Conservation (phyloP, 2,329 filamentous ascomycete genomes). For the Pseudogymnoascus sp. region DNA sequence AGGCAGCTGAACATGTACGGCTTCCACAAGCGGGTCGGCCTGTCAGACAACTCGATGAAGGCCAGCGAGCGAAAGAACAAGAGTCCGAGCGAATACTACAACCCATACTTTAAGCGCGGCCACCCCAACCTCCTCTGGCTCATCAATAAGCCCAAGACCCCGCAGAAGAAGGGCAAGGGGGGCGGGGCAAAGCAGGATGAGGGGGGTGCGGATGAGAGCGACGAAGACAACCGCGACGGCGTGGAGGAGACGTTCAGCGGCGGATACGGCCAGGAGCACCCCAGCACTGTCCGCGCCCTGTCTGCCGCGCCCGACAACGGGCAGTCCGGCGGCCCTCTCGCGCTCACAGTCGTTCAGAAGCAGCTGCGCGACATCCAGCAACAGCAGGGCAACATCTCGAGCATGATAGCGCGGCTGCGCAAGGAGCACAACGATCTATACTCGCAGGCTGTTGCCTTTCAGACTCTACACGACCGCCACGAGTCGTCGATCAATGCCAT, state of each 20-base stretch:
- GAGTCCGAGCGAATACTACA: slow-evolving; percentile 95
- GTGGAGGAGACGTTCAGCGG: slow-evolving; percentile 29
- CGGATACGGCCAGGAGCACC: slow-evolving; percentile 35
- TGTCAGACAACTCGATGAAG: slow-evolving; percentile 96
- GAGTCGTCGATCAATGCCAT: slow-evolving; percentile 99
- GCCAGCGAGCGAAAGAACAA: slow-evolving; percentile 96
- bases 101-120: slow-evolving; percentile 89
- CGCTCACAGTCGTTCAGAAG: slow-evolving; percentile 51
- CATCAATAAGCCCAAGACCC: slow-evolving; percentile 84
- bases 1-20: slow-evolving; percentile 61
- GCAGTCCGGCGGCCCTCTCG: slow-evolving; percentile 37
- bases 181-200: slow-evolving; percentile 48
- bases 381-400: slow-evolving; percentile 79
- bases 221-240: slow-evolving; percentile 49
- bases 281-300: slow-evolving; percentile 28
- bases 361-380: slow-evolving; percentile 76
- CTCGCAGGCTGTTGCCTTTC: slow-evolving; percentile 79
- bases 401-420: slow-evolving; percentile 69
- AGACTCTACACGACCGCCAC: slow-evolving; percentile 88
- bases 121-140: slow-evolving; percentile 90
- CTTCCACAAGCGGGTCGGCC: slow-evolving; percentile 64
- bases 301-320: slow-evolving; percentile 30
- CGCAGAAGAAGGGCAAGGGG: slow-evolving; percentile 44
- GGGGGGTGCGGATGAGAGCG: slow-evolving; percentile 61
- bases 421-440: slow-evolving; percentile 83